Evolutionary conservation across 768 basidiomycete species (phyloP).

Genomic region (Tulasnella sp.): DNA sequence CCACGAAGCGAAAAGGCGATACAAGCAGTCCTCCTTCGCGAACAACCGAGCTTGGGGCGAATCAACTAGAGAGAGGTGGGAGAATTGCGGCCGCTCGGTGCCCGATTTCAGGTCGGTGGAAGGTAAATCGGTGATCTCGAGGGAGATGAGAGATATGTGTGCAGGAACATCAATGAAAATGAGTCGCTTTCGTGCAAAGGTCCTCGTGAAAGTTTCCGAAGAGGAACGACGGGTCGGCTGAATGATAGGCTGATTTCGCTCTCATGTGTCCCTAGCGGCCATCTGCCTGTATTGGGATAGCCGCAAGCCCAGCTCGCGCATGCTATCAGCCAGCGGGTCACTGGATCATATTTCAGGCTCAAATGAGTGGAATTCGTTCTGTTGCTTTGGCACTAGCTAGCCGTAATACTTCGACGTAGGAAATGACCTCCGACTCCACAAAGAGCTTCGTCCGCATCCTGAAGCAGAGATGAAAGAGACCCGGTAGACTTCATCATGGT

Average conservation of each 20-base stretch:
- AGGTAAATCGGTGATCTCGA: slow-evolving; percentile 7
- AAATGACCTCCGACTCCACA: neutral
- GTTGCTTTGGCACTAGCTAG: neutral
- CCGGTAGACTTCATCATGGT: neutral
- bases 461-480: neutral
- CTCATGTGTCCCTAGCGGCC: neutral
- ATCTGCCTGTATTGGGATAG: neutral
- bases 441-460: neutral
- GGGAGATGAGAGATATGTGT: neutral
- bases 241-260: neutral
- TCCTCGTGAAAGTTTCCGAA: neutral
- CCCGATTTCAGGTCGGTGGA: neutral
- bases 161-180: neutral
- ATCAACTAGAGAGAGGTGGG: neutral
- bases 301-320: neutral
- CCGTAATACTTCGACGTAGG: neutral
- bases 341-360: neutral
- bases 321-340: neutral
- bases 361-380: neutral
- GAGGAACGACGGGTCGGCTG: neutral
- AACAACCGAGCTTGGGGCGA: neutral
- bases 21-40: neutral
- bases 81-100: neutral
- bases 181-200: neutral
- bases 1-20: neutral